Evolutionary conservation across 345 rosid species (phyloP).

Genomic region (rapeseed (Brassica napus)): DNA sequence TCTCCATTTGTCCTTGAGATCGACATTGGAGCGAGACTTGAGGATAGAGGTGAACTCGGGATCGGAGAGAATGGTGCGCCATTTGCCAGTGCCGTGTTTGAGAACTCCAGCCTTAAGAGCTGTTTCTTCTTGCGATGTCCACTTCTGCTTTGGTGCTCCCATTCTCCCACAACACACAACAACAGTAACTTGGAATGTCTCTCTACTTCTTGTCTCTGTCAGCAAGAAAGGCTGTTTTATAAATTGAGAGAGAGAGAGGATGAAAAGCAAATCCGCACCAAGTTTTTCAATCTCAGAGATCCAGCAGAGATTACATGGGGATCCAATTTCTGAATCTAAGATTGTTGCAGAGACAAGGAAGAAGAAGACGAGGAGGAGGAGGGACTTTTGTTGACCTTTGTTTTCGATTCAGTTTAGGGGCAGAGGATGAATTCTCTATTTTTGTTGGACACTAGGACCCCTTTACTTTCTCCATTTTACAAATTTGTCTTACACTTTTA

Average conservation of each 20-base stretch:
- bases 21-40: conserved; percentile 92
- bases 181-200: not conserved
- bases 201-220: not conserved
- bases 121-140: conserved; percentile 97
- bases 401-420: not conserved
- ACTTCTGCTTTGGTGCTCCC: conserved; percentile 99
- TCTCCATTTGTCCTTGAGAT: conserved; percentile 99
- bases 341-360: not conserved
- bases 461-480: not conserved
- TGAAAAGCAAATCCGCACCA: not conserved
- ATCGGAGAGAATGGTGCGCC: conserved; percentile 96
- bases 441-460: not conserved
- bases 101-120: conserved; percentile 90
- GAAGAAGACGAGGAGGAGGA: not conserved
- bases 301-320: conserved; percentile 5
- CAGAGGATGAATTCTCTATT: not conserved
- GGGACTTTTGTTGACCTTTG: conserved; percentile 1
- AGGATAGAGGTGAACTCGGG: conserved; percentile 62
- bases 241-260: not conserved
- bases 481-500: not conserved
- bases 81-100: conserved; percentile 93
- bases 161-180: conserved; percentile 35
- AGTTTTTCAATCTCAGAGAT: not conserved
- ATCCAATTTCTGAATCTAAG: not conserved
- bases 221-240: not conserved